Base-by-base conservation (phyloP, 1,284 basidiomycete species). In the Ganoderma lucidum region DNA sequence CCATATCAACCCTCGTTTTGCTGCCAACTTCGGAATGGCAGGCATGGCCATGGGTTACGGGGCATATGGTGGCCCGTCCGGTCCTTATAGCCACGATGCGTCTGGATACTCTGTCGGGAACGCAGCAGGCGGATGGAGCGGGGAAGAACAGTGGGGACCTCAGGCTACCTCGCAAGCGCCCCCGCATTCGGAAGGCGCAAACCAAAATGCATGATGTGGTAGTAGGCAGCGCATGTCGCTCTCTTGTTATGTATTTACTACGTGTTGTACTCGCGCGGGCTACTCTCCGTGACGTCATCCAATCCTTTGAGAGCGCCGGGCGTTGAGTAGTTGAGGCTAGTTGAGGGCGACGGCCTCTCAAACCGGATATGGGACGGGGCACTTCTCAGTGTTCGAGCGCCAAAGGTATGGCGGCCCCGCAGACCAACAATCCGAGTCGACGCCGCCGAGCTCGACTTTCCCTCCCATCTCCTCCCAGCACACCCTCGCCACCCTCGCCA, bases 1-100 rank as follows among this genome's bases (percentile, higher is more conserved):
- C n/a, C 93, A 94, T 76, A 92, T 93, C 73, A 93, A 94, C 77
- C 93, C 93, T 15, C 85, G 89, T 15, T 94, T 94, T 78, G 84
- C 84, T 35, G 85, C 86, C 64, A 81, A 83, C 69, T 69, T 81
- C 30, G 76, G 70, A 17, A 71, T 73, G 68, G 61, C 56, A 28
- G 68, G 68, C 17, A 73, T 73, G 69, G 67, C 67, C 12, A 74
- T 76, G 73, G 70, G 70, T 37, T 74, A 69, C 35, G 41, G 48
- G 37, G 48, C 63, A 58, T 72, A 74, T 48, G 70, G 64, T 53
- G 69, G 61, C 23, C 73, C 73, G 58, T 69, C 70, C 28, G 62
- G 48, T 3, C 63, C 72, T 10, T 72, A 74, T 51, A 66, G 67
- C 45, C 62, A 69, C n/a, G 64, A 70, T 41, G 35, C 65, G 6